Evolutionary conservation across 768 basidiomycete genomes (phyloP), one percentile per base, ranked within the genome.

Genomic region (Lentinula aciculospora): DNA sequence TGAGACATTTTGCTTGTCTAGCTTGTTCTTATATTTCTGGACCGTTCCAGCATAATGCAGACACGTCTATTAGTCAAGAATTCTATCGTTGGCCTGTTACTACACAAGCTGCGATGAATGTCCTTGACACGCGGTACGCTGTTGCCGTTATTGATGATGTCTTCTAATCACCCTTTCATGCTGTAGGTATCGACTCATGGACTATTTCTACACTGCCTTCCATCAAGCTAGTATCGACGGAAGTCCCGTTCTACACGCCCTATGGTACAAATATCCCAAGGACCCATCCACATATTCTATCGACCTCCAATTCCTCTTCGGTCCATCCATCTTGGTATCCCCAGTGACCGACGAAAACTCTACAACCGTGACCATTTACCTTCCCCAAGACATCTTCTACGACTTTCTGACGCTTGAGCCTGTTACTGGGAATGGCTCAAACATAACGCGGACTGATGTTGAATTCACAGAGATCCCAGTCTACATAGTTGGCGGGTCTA

Each of bases 141-240:
- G 29, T 58, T 13, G 25, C 50, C 19, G n/a, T 19, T 8, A 29
- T n/a, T 23, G 19, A 19, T 28, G 3, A 21, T 23, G 15, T 10
- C n/a, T 32, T 3, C 2, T 56, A 9, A 23, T 48, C 37, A 9
- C 32, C 54, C 25, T 42, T 44, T 36, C 6, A 46, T 47, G 8
- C 36, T 29, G 31, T 53, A 85, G 84, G 13, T 86, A 88, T 63
- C 84, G 85, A 53, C 73, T 88, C 3, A 62, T 89, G 48, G 87
- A 88, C 65, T 88, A 89, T 69, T 65, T 89, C 57, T 88, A 86
- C 68, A 89, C 87, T 4, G 78, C 83, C 2, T 82, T 88, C 76
- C 85, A 88, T 65, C 67, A 75, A 47, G 82, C 83, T 2, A 71
- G 73, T 58, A 46, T 72, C 17, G 78, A 82, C 59, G 87, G 86